Evolutionary conservation across 352 stramenopile species (phyloP), one percentile per base, ranked within the genome.

Genomic region (Peronospora belbahrii): DNA sequence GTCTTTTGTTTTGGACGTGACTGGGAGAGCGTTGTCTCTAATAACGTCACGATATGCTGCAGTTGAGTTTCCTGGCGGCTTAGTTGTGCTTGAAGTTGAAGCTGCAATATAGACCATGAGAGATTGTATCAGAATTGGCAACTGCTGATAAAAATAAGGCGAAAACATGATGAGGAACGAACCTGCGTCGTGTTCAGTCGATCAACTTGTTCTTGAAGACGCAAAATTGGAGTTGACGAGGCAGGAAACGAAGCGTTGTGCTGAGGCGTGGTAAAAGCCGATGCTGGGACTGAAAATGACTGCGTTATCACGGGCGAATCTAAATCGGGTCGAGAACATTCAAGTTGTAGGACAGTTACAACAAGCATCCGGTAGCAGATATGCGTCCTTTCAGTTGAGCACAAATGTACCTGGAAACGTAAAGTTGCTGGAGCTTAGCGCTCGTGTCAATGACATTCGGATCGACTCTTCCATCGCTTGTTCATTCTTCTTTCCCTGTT

Each of bases 191-290:
- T 55, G 24, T 48, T 75, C 20, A 88, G 67, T 15, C 61, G 56
- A 15, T 85, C 65, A 9, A 88, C 56, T 60, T 82, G 62, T 13
- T 82, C 51, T 54, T 85, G 69, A 11, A 85, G 48, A 1, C 61
- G 42, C 33, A 60, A 33, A 13, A 52, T 18, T 14, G 48, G 48
- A 35, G 59, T 43, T 18, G 37, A 31, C 13, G 52, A 45, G 6
- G 44, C 37, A 14, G 39, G 28, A 19, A 70, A 62, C 1, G 60
- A 53, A 18, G 44, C 41, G 24, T 43, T 60, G 15, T 51, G 36
- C 27, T 63, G 49, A 13, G 57, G 56, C 14, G 48, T 44, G 2
- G 43, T 62, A 24, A 57, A 57, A 10, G 36, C 35, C 6, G 50
- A 46, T n/a, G 54, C n/a, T n/a, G 40, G 48, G 13, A 56, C 14